phyloP scores from a whole-genome alignment of 2,329 filamentous ascomycete species.

The Neofusicoccum ribis region DNA sequence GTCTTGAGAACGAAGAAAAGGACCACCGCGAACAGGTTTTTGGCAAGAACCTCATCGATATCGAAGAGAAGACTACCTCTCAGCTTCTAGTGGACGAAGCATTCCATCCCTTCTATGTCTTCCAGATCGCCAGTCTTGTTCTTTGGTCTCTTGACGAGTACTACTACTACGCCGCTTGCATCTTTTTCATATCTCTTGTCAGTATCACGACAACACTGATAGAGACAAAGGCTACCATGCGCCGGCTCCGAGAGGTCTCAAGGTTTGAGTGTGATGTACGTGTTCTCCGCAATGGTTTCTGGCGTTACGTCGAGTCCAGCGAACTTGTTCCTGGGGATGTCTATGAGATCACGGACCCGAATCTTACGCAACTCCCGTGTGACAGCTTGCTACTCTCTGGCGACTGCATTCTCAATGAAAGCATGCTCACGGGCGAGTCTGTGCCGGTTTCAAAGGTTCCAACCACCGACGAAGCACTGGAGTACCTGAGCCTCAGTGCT shows the following conservation, averaged over 20 bases:
- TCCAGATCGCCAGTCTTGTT: constrained; percentile 90
- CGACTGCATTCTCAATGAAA: constrained; percentile 98
- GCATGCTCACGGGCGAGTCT: constrained; percentile 96
- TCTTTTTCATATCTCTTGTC: constrained; percentile 89
- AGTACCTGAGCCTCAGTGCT: constrained; percentile 72
- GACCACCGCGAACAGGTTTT: constrained; percentile 82
- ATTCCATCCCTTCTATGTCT: constrained; percentile 97
- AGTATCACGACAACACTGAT: constrained; percentile 88
- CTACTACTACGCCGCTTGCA: constrained; percentile 95
- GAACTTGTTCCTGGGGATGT: constrained; percentile 94
- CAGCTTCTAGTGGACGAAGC: constrained; percentile 91
- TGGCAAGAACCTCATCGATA: constrained; percentile 86
- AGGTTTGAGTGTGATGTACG: constrained; percentile 93
- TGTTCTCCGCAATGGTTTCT: constrained; percentile 92
- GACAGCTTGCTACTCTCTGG: constrained; percentile 89
- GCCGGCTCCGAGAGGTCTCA: constrained; percentile 84
- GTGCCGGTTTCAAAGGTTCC: constrained; percentile 94
- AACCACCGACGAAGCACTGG: constrained; percentile 76
- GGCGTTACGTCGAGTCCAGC: constrained; percentile 81
- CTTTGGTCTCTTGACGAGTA: constrained; percentile 96
- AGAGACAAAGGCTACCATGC: constrained; percentile 92
- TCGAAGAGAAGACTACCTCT: constrained; percentile 80
- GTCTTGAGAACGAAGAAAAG: constrained; percentile 87
- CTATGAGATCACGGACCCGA: constrained; percentile 94
- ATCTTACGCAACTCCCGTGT: constrained; percentile 81